phyloP scores from a whole-genome alignment of 78 protist species.

The slime mould (Dictyostelium discoideum) region DNA sequence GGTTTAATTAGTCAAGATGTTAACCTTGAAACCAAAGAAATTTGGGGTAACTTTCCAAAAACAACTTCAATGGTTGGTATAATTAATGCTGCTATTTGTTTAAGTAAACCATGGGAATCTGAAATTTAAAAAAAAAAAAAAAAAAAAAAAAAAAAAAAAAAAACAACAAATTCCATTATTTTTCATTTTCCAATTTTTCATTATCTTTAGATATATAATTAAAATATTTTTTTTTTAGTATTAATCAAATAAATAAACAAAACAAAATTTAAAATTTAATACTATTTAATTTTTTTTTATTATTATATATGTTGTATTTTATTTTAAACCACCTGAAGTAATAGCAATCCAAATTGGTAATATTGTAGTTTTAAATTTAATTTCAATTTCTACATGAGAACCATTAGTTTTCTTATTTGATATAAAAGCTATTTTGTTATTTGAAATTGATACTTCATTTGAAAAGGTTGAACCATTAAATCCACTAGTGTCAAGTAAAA shows the following conservation, averaged over 20 bases:
- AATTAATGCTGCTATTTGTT: slow-evolving; percentile 47
- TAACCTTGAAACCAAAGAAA: slow-evolving; percentile 71
- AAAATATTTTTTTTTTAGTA: no score
- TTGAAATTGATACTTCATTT: background rate
- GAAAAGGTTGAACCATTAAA: background rate
- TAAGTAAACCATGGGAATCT: slow-evolving; percentile 77
- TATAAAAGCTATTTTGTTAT: background rate
- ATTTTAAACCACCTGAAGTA: background rate
- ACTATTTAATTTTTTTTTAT: background rate
- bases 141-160: background rate
- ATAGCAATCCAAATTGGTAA: background rate
- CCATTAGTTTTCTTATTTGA: background rate
- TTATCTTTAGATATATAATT: no score
- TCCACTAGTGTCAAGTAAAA: background rate
- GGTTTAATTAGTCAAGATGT: slow-evolving; percentile 79
- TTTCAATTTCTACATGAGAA: background rate
- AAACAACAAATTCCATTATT: no score
- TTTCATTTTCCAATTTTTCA: no score
- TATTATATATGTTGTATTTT: background rate
- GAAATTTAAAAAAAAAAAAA: slow-evolving; percentile 36
- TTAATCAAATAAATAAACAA: no score
- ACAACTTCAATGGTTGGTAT: slow-evolving; percentile 81
- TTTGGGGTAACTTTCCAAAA: slow-evolving; percentile 87
- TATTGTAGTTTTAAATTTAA: background rate
- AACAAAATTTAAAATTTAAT: no score